These are phyloP conservation scores for Fusarium sp. DNA, from an alignment of 2,329 filamentous ascomycete species.

Conservation along the genomic window DNA sequence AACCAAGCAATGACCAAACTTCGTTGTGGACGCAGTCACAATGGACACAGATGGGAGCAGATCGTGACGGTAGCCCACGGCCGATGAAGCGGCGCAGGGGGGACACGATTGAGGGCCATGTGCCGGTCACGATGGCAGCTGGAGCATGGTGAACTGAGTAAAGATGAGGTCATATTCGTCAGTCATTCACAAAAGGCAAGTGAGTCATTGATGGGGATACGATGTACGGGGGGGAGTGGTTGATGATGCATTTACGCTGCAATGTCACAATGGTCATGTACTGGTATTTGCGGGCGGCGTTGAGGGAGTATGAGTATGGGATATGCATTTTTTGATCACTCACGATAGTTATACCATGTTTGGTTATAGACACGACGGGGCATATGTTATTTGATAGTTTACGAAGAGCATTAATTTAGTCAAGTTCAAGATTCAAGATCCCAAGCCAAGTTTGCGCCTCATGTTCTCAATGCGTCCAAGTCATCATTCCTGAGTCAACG, in stretches of 20 bases:
- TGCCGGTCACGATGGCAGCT: slow-evolving; percentile 45
- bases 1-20: slow-evolving; percentile 41
- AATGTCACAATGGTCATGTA: slow-evolving; percentile 20
- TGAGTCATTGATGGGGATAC: slow-evolving; percentile 4
- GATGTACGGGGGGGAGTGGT: neutral
- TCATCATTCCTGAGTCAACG: neutral
- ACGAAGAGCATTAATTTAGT: slow-evolving; percentile 5
- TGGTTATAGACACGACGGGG: slow-evolving; percentile 22
- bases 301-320: slow-evolving; percentile 1
- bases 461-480: neutral
- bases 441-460: neutral
- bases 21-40: slow-evolving; percentile 50
- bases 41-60: slow-evolving; percentile 49
- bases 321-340: slow-evolving; percentile 8
- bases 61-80: slow-evolving; percentile 49
- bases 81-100: slow-evolving; percentile 51
- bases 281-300: slow-evolving; percentile 22
- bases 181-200: neutral
- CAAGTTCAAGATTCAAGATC: neutral
- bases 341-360: slow-evolving; percentile 29
- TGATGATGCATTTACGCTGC: slow-evolving; percentile 31
- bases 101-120: slow-evolving; percentile 46
- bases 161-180: neutral
- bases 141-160: slow-evolving; percentile 44
- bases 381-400: slow-evolving; percentile 26